Evolutionary conservation across 2,329 filamentous ascomycete genomes (phyloP).

Genomic region (Scleromitrula shiraiana): DNA sequence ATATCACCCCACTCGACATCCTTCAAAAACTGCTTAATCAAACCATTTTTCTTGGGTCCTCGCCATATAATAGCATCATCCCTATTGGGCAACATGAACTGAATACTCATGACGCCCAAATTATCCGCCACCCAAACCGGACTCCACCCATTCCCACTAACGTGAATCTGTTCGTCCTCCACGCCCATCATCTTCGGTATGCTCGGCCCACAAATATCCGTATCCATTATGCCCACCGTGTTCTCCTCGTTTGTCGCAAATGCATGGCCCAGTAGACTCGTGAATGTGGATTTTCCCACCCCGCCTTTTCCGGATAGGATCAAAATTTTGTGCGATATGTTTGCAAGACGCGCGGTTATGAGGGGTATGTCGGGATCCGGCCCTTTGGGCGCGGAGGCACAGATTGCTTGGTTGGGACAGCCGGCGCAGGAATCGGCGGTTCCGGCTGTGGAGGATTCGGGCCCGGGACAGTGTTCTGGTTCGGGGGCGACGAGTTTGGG

Average conservation of each 20-base stretch:
- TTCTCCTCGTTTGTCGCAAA: slow-evolving; percentile 74
- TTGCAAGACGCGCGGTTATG: slow-evolving; percentile 73
- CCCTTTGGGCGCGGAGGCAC: slow-evolving; percentile 87
- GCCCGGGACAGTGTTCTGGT: slow-evolving; percentile 93
- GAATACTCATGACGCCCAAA: slow-evolving; percentile 90
- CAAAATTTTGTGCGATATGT: slow-evolving; percentile 85
- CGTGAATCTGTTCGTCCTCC: slow-evolving; percentile 85
- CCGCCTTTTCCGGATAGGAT: slow-evolving; percentile 90
- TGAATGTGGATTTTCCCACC: slow-evolving; percentile 94
- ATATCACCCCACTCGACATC: slow-evolving; percentile 97
- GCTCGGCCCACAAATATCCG: slow-evolving; percentile 90
- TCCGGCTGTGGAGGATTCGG: slow-evolving; percentile 65
- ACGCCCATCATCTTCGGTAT: slow-evolving; percentile 99
- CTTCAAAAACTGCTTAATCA: slow-evolving; percentile 97
- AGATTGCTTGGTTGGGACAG: slow-evolving; percentile 93
- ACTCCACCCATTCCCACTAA: slow-evolving; percentile 82
- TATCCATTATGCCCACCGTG: slow-evolving; percentile 93
- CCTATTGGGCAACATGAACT: slow-evolving; percentile 92
- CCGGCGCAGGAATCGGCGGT: slow-evolving; percentile 79
- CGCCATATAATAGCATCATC: slow-evolving; percentile 98
- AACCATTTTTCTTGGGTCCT: slow-evolving; percentile 94
- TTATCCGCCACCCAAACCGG: slow-evolving; percentile 96
- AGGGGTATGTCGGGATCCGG: slow-evolving; percentile 89
- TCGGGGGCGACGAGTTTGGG: slow-evolving; percentile 88
- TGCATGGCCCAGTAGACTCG: slow-evolving; percentile 76